Conservation (phyloP, 768 basidiomycete genomes). For the Daedaleopsis sinensis region DNA sequence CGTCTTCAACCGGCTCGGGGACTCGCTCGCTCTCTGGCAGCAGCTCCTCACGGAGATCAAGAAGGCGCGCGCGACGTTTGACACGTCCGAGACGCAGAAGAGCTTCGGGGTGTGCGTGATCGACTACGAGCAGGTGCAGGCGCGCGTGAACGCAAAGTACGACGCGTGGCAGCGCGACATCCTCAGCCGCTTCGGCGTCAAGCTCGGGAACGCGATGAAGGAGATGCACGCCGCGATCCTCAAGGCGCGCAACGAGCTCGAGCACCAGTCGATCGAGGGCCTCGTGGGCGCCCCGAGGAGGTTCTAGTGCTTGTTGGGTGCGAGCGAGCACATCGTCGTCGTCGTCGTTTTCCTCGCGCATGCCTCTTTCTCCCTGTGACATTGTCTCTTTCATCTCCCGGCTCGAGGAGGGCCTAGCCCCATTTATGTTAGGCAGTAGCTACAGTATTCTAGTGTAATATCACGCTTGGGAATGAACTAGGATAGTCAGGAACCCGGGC, state of each 20-base stretch:
- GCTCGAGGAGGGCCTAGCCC: too few species aligned
- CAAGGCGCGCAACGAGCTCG: conserved; percentile 94
- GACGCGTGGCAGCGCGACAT: conserved; percentile 98
- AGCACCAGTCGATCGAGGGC: conserved; percentile 95
- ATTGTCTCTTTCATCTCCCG: neutral
- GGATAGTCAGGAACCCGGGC: neutral
- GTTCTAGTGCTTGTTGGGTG: conserved; percentile 17
- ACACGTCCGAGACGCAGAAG: conserved; percentile 92
- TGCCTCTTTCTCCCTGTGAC: neutral
- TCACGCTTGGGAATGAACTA: neutral
- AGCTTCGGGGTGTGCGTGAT: conserved; percentile 93
- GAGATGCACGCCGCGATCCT: conserved; percentile 93
- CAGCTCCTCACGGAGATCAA: conserved; percentile 96
- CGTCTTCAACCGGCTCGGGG: conserved; percentile 94
- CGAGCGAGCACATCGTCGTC: conserved; percentile 1
- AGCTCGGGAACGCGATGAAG: conserved; percentile 95
- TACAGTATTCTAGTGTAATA: neutral
- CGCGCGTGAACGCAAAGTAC: conserved; percentile 97
- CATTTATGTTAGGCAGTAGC: neutral
- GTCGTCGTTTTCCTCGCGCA: conserved; percentile 11
- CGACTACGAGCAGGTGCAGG: conserved; percentile 98
- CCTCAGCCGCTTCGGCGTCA: conserved; percentile 86
- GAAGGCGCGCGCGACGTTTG: conserved; percentile 94
- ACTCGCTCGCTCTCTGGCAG: conserved; percentile 93
- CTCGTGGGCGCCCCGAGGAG: conserved; percentile 60